phyloP scores from a whole-genome alignment of 2,329 filamentous ascomycete genomes.

The Chaetomium globosum region DNA sequence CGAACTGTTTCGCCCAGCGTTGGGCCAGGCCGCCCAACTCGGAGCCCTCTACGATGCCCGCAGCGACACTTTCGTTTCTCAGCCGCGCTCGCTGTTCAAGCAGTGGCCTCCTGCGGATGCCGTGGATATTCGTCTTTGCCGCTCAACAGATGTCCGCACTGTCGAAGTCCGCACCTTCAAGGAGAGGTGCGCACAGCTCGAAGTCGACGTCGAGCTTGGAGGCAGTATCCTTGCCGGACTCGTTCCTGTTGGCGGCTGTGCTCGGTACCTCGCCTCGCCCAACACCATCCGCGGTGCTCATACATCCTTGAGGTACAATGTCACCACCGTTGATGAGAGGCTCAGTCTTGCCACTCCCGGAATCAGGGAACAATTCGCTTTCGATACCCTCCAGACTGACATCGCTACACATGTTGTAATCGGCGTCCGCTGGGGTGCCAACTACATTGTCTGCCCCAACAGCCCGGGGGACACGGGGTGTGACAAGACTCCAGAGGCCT shows the following conservation, averaged over 20 bases:
- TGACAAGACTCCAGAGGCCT: not conserved
- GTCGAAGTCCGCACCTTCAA: not conserved
- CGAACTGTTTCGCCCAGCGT: not conserved
- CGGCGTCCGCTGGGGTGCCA: constrained; percentile 2
- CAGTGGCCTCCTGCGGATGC: not conserved
- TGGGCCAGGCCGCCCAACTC: not conserved
- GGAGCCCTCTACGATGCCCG: not conserved
- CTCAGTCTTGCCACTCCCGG: not conserved
- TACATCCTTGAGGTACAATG: not conserved
- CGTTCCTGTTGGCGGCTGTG: not conserved
- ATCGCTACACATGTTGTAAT: not conserved
- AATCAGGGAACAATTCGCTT: not conserved
- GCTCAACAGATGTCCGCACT: not conserved
- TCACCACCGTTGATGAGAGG: not conserved
- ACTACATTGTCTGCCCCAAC: not conserved
- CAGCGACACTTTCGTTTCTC: not conserved
- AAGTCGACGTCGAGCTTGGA: not conserved
- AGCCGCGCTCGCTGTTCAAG: not conserved
- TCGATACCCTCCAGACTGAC: not conserved
- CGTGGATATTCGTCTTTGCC: not conserved
- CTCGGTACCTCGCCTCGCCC: not conserved
- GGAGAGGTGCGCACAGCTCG: not conserved
- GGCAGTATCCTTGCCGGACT: not conserved
- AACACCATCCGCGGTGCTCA: not conserved
- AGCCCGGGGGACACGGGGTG: not conserved